A percentile compares a stretch with the other conserved stretches of the same genome.
These are phyloP conservation scores for Melastoma malabathricum DNA, from an alignment of 345 rosid species.

Conservation along the genomic window DNA sequence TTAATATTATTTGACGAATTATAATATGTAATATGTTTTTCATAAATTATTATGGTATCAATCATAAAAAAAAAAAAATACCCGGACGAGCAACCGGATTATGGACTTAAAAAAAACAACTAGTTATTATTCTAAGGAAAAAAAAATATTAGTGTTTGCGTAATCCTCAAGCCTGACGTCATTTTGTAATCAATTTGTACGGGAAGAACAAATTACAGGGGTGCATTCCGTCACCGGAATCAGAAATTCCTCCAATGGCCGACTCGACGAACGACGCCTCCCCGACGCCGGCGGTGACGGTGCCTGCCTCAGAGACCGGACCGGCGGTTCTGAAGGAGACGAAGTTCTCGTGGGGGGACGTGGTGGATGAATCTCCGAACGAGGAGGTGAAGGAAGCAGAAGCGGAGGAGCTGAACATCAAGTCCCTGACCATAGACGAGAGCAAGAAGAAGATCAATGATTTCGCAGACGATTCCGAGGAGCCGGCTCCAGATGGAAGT, in stretches of 20 bases:
- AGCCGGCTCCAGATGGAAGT: constrained; percentile 15
- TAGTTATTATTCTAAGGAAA: too few relatives aligned
- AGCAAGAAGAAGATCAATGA: constrained; percentile 17
- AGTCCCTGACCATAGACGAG: constrained; percentile 34
- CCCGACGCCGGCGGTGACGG: background rate
- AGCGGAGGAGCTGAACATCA: constrained; percentile 30
- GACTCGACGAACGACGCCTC: constrained; percentile 9
- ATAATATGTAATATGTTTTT: too few relatives aligned
- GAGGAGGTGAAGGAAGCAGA: constrained; percentile 29
- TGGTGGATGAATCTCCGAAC: constrained; percentile 35
- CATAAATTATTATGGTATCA: too few relatives aligned
- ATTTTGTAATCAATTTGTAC: too few relatives aligned
- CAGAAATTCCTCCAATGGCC: constrained; percentile 7
- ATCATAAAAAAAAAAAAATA: too few relatives aligned
- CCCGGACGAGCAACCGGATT: too few relatives aligned
- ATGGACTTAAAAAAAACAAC: too few relatives aligned
- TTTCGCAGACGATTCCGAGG: constrained; percentile 62
- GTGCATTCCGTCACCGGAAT: constrained; percentile 9
- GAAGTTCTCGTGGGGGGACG: constrained; percentile 51
- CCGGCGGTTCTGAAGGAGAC: constrained; percentile 8
- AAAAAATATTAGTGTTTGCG: too few relatives aligned
- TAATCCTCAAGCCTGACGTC: too few relatives aligned
- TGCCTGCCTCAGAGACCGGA: constrained; percentile 1
- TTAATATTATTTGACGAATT: too few relatives aligned
- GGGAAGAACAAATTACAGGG: background rate